Percentiles rank a stretch among this genome's conserved stretches.
These are phyloP conservation scores for Sporobolus alterniflorus DNA, from an alignment of 202 grass and related monocot species.

Conservation along the genomic window DNA sequence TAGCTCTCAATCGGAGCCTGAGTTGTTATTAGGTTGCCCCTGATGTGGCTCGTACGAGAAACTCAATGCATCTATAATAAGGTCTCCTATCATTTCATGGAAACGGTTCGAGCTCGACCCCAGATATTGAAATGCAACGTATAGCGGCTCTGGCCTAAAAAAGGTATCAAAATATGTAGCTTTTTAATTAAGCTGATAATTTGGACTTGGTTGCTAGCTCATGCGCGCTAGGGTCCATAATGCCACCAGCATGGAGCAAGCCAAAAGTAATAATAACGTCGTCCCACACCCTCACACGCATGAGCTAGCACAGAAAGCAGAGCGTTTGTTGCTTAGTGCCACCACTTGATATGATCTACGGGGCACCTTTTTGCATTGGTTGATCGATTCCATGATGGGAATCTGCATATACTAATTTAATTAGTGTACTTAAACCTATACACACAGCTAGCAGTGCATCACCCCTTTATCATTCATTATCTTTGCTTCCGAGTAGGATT, in stretches of 20 bases:
- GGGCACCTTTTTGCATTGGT: slow-evolving; percentile 6
- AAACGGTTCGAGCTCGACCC: not conserved
- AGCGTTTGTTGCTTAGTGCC: slow-evolving; percentile 54
- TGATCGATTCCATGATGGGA: slow-evolving; percentile 52
- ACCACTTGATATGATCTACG: slow-evolving; percentile 61
- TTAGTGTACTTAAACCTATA: slow-evolving; percentile 8
- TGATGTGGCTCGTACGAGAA: too few species aligned
- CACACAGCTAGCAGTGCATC: slow-evolving; percentile 7
- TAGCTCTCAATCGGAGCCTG: too few species aligned
- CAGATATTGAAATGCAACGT: not conserved
- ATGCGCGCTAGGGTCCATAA: slow-evolving; percentile 53
- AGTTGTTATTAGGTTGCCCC: too few species aligned
- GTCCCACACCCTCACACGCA: slow-evolving; percentile 35
- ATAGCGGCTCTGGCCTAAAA: not conserved
- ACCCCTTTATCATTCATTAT: slow-evolving; percentile 29
- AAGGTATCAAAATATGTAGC: not conserved
- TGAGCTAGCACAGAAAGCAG: slow-evolving; percentile 19
- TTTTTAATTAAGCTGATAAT: not conserved
- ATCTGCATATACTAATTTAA: slow-evolving; percentile 36
- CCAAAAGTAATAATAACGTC: slow-evolving; percentile 42
- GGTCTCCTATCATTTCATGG: not conserved
- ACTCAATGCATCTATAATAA: too few species aligned
- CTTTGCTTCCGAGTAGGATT: slow-evolving; percentile 27
- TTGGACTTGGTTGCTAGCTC: slow-evolving; percentile 19
- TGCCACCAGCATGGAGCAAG: slow-evolving; percentile 48